Conservation (phyloP, 768 basidiomycete species). For the Auriculariales sp. region DNA sequence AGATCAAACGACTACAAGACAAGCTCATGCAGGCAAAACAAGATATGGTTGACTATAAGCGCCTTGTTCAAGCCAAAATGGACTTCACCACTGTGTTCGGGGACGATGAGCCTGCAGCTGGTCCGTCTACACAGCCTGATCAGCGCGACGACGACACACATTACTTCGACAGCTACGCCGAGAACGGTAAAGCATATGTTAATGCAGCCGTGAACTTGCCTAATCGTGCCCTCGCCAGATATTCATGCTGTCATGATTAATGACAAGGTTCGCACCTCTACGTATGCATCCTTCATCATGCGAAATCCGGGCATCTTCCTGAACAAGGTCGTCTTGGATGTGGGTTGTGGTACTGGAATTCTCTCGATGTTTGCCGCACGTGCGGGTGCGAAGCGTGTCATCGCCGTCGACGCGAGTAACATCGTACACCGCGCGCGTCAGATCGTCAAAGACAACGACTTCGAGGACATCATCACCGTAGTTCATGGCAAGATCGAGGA, state of each 20-base stretch:
- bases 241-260: conserved; percentile 96
- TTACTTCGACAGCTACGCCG: conserved; percentile 83
- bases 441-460: conserved; percentile 60
- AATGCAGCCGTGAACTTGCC: not conserved
- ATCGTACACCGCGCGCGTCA: conserved; percentile 64
- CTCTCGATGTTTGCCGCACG: conserved; percentile 80
- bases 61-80: conserved; percentile 38
- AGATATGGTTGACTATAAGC: conserved; percentile 48
- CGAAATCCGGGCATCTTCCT: conserved; percentile 68
- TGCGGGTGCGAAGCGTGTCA: conserved; percentile 80
- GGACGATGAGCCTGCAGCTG: conserved; percentile 26
- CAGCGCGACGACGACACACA: conserved; percentile 76
- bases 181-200: conserved; percentile 45
- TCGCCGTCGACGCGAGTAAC: conserved; percentile 82
- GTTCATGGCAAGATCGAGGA: conserved; percentile 87
- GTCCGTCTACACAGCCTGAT: conserved; percentile 14
- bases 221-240: conserved; percentile 28
- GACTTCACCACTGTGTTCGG: conserved; percentile 24
- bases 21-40: conserved; percentile 44
- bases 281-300: conserved; percentile 85
- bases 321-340: conserved; percentile 80
- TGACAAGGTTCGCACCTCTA: conserved; percentile 84
- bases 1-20: conserved; percentile 43
- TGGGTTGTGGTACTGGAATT: conserved; percentile 93
- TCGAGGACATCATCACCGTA: conserved; percentile 39